These are phyloP conservation scores for Bruguiera sexangula DNA, from an alignment of 345 rosid species.

Conservation along the genomic window DNA sequence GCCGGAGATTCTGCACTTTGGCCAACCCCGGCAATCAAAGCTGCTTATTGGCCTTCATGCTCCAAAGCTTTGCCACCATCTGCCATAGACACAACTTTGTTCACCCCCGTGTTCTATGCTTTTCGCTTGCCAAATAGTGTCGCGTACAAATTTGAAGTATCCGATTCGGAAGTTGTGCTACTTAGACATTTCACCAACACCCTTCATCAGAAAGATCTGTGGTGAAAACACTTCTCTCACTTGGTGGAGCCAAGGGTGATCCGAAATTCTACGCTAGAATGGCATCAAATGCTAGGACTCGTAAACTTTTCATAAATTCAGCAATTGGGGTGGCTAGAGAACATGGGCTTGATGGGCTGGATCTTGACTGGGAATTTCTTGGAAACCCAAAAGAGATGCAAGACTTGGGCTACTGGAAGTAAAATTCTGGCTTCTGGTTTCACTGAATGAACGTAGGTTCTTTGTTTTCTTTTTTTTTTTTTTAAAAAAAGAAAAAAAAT, in stretches of 20 bases:
- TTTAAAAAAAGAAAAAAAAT: no score
- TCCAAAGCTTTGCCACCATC: conserved; percentile 36
- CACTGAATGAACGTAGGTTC: no score
- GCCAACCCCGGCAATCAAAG: conserved; percentile 33
- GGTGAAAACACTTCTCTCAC: conserved; percentile 44
- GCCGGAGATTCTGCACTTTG: background rate
- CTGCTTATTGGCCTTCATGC: conserved; percentile 53
- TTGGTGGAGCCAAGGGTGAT: conserved; percentile 35
- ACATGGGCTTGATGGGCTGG: conserved; percentile 51
- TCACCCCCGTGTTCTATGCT: conserved; percentile 55
- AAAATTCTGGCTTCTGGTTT: no score
- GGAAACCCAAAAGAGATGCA: conserved; percentile 33
- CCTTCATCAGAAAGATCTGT: conserved; percentile 38
- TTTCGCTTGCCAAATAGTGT: conserved; percentile 45
- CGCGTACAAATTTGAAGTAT: conserved; percentile 32
- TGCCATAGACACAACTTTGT: conserved; percentile 41
- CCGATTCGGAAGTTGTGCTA: conserved; percentile 10
- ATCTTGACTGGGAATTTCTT: conserved; percentile 64
- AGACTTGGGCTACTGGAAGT: background rate
- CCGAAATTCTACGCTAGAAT: conserved; percentile 28
- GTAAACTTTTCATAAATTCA: conserved; percentile 39
- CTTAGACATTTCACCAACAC: conserved; percentile 42
- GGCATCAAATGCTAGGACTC: conserved; percentile 29
- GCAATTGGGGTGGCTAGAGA: conserved; percentile 40
- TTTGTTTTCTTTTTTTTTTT: no score